Evolutionary conservation across 805 yeast species (phyloP).

Genomic region (Sungouiella thailandica): DNA sequence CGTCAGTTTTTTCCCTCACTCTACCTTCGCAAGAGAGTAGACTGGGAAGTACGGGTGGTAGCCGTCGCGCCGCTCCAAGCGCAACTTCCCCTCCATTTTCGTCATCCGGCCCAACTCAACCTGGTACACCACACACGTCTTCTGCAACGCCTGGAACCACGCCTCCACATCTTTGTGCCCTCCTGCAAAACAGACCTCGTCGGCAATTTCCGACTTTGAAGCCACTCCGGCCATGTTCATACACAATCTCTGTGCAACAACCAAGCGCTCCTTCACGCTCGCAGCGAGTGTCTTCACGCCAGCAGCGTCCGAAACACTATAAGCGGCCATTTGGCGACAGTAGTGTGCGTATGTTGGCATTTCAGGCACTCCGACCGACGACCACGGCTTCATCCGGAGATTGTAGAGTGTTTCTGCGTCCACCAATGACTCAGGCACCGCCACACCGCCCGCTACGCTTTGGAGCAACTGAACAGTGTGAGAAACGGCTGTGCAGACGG

Average conservation of each 20-base stretch:
- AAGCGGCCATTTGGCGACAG: not conserved
- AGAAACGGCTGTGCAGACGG: slow-evolving; percentile 18
- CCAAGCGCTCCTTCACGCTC: not conserved
- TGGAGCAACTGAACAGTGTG: slow-evolving; percentile 7
- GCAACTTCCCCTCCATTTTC: not conserved
- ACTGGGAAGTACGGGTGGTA: slow-evolving; percentile 11
- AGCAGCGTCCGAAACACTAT: not conserved
- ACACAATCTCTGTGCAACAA: not conserved
- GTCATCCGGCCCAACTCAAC: slow-evolving; percentile 3
- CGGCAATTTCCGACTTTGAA: not conserved
- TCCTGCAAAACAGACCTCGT: not conserved
- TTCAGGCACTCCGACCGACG: slow-evolving; percentile 73
- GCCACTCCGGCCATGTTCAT: not conserved
- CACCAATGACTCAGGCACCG: slow-evolving; percentile 1
- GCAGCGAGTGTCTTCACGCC: not conserved
- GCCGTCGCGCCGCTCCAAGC: slow-evolving; percentile 5
- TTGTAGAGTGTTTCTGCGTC: slow-evolving; percentile 19
- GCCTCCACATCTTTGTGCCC: slow-evolving; percentile 1
- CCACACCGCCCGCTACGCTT: not conserved
- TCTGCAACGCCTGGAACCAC: slow-evolving; percentile 7
- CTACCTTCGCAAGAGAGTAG: too few relatives aligned
- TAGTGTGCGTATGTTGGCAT: slow-evolving; percentile 48
- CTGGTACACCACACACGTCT: slow-evolving; percentile 11
- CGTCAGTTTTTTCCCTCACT: too few relatives aligned
- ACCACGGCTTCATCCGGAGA: slow-evolving; percentile 73